Evolutionary conservation across 108 stramenopile species (phyloP).

Genomic region (Fragilariopsis cylindrus): DNA sequence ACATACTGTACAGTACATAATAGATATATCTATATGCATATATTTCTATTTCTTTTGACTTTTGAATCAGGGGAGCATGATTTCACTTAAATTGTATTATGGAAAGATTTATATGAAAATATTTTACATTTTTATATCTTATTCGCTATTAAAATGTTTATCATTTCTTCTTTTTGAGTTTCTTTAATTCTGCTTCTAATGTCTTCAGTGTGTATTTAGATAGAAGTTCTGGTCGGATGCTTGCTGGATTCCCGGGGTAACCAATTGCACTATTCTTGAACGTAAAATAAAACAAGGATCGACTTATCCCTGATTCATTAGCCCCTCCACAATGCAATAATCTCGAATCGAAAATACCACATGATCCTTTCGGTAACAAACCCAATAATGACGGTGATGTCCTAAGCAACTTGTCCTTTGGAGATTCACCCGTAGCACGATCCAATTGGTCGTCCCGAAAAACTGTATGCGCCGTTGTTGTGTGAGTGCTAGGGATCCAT

Average conservation of each 20-base stretch:
- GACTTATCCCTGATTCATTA: constrained; percentile 50
- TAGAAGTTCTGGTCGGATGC: constrained; percentile 56
- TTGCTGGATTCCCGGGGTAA: constrained; percentile 74
- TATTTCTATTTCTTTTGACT: too few species aligned
- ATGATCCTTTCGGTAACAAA: constrained; percentile 67
- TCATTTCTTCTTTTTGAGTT: constrained; percentile 5
- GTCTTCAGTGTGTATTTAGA: constrained; percentile 31
- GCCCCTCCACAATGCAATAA: constrained; percentile 74
- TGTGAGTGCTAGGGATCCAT: constrained; percentile 74
- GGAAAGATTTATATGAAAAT: neutral
- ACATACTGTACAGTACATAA: too few species aligned
- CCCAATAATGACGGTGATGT: constrained; percentile 58
- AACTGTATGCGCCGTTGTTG: constrained; percentile 47
- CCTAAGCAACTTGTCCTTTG: constrained; percentile 63
- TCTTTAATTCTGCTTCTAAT: constrained; percentile 30
- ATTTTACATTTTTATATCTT: neutral
- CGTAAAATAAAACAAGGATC: constrained; percentile 79
- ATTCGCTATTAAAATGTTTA: neutral
- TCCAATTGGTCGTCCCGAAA: constrained; percentile 48
- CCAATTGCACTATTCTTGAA: constrained; percentile 65
- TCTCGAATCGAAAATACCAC: constrained; percentile 81
- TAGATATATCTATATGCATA: too few species aligned
- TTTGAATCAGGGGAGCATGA: too few species aligned
- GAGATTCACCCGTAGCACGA: constrained; percentile 19
- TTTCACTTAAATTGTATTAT: too few species aligned